A percentile compares a stretch with the other conserved stretches of the same genome.
These are phyloP conservation scores for Microcyclospora pomicola DNA, from an alignment of 2,329 filamentous ascomycete species.

Conservation along the genomic window DNA sequence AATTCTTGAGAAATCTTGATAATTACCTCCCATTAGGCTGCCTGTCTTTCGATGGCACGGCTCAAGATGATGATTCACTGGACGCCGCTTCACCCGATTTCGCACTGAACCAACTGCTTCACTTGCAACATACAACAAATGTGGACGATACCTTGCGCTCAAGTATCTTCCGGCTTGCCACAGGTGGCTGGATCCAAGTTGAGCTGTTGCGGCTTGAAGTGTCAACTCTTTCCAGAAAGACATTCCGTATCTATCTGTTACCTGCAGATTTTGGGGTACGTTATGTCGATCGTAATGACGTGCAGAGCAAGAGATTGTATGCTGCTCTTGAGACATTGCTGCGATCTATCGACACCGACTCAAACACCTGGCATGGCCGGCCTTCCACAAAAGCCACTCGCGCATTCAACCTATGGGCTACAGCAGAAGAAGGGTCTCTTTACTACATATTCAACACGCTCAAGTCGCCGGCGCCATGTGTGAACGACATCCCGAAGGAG, in stretches of 20 bases:
- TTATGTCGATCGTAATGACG: constrained; percentile 29
- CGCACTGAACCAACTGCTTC: background rate
- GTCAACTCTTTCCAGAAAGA: constrained; percentile 1
- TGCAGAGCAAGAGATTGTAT: constrained; percentile 32
- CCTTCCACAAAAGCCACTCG: constrained; percentile 8
- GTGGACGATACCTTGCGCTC: background rate
- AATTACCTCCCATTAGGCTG: constrained; percentile 7
- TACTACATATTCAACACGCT: constrained; percentile 62
- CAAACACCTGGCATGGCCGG: constrained; percentile 40
- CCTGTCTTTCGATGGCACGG: background rate
- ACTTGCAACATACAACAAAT: background rate
- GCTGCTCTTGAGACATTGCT: constrained; percentile 38
- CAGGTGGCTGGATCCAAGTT: constrained; percentile 12
- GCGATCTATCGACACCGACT: constrained; percentile 41
- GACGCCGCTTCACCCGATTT: constrained; percentile 2
- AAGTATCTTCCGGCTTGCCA: constrained; percentile 7
- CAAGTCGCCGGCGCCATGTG: constrained; percentile 51
- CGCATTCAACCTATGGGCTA: constrained; percentile 28
- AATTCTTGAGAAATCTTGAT: constrained; percentile 2
- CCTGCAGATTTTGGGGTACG: constrained; percentile 41
- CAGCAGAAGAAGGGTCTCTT: constrained; percentile 39
- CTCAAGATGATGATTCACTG: background rate
- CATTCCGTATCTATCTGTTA: constrained; percentile 16
- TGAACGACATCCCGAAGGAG: constrained; percentile 26
- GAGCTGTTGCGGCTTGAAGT: constrained; percentile 1